Evolutionary conservation across 345 rosid species (phyloP).

Genomic region (Lumnitzera racemosa): DNA sequence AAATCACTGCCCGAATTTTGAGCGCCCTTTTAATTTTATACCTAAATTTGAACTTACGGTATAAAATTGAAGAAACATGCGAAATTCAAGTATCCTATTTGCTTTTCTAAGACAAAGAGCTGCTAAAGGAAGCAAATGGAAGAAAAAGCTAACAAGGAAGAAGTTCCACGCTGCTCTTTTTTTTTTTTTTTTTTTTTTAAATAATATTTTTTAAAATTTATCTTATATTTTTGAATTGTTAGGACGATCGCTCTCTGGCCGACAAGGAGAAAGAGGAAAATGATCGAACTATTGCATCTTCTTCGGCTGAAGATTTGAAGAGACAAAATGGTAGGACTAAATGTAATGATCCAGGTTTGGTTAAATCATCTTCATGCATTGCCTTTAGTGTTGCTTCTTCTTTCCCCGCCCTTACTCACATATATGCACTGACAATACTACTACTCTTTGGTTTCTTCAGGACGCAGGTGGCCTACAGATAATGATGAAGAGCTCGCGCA

Average conservation of each 20-base stretch:
- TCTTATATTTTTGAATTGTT: not conserved
- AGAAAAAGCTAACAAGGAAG: too few relatives aligned
- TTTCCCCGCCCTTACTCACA: not conserved
- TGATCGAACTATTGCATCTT: slow-evolving; percentile 60
- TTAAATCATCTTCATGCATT: not conserved
- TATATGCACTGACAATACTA: too few relatives aligned
- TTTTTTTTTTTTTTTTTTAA: too few relatives aligned
- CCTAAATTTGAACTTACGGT: too few relatives aligned
- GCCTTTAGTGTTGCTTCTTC: not conserved
- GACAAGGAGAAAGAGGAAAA: slow-evolving; percentile 55
- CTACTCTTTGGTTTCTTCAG: slow-evolving; percentile 18
- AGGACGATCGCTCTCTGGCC: slow-evolving; percentile 59
- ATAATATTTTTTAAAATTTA: too few relatives aligned
- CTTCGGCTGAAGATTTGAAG: slow-evolving; percentile 49
- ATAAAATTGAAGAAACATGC: too few relatives aligned
- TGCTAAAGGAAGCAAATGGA: too few relatives aligned
- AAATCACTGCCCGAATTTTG: too few relatives aligned
- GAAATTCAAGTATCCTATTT: too few relatives aligned
- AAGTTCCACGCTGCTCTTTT: too few relatives aligned
- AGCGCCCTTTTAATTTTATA: too few relatives aligned
- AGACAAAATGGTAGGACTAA: slow-evolving; percentile 45
- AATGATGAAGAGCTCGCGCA: slow-evolving; percentile 37
- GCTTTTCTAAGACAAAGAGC: too few relatives aligned
- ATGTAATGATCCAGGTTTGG: not conserved
- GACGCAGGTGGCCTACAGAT: slow-evolving; percentile 40